These are phyloP conservation scores for Sparassis latifolia DNA, from an alignment of 1,284 basidiomycete species.

Conservation along the genomic window DNA sequence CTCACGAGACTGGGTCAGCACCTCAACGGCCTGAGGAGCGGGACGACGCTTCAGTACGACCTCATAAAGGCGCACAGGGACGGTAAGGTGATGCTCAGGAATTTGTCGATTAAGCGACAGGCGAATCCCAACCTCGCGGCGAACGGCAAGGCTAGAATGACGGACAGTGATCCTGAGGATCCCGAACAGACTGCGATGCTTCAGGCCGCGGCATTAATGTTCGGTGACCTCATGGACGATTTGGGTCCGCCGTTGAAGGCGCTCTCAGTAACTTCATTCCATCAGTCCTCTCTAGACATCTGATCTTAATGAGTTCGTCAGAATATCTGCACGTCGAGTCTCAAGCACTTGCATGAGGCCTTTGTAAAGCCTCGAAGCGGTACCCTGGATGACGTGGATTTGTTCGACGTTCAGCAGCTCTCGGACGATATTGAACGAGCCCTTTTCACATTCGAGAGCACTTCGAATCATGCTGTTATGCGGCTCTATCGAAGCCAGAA, in stretches of 20 bases:
- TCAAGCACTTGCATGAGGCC: conserved; percentile 57
- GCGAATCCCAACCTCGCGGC: conserved; percentile 1
- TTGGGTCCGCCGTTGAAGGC: conserved; percentile 73
- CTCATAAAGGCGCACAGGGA: conserved; percentile 63
- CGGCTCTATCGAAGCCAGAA: conserved; percentile 63
- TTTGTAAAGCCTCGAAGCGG: conserved; percentile 38
- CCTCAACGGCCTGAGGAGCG: conserved; percentile 79
- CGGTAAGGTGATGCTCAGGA: conserved; percentile 38
- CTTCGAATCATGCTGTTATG: conserved; percentile 77
- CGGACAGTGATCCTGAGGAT: conserved; percentile 25
- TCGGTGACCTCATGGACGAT: conserved; percentile 79
- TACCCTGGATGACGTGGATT: conserved; percentile 24
- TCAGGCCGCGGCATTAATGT: conserved; percentile 66
- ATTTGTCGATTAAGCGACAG: conserved; percentile 12
- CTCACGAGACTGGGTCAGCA: conserved; percentile 88
- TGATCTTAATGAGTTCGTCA: conserved; percentile 21
- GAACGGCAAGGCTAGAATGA: conserved; percentile 26
- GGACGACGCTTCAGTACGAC: conserved; percentile 78
- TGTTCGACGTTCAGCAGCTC: conserved; percentile 57
- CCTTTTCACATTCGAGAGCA: conserved; percentile 71
- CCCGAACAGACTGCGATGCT: conserved; percentile 55
- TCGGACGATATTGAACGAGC: conserved; percentile 63
- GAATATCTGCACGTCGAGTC: conserved; percentile 53
- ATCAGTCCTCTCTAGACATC: not conserved
- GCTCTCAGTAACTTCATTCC: conserved; percentile 54